Base-by-base conservation (phyloP, 2,329 filamentous ascomycete species). In the Elsinoe ampelina region DNA sequence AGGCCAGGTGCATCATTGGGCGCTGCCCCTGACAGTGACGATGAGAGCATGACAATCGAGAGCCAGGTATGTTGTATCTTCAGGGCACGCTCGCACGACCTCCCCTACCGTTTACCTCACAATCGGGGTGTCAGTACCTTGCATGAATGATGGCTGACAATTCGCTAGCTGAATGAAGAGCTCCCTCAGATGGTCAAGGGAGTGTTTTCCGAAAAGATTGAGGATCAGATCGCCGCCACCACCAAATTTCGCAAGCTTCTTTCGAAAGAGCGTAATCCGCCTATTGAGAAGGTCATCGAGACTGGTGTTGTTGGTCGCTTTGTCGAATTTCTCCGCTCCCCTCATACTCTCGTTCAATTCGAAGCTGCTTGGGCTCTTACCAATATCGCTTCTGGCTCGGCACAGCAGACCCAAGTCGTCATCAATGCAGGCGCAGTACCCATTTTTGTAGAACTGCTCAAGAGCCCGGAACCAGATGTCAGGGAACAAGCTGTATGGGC, bases 261-360 rank as follows among this genome's bases (percentile, higher is more conserved):
- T 26, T 96, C 90, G 64, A 98, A 98, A 78, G 93, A 98, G 79
- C 89, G 93, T 70, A 98, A 98, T 78, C 93, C 93, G 47, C 93
- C 93, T 45, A 98, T 98, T 71, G 93, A 98, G 78, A 90, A 95
- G 71, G 93, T 98, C 65, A 98, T 98, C 75, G 95, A 97, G 81
- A 97, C 93, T 59, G 93, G 93, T 68, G 93, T 98, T 62, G 93
- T 98, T 64, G 86, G 84, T 78, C 87, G 93, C 70, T 98, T 98
- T 69, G 93, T 98, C 74, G 90, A 96, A 74, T 98, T 98, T 75
- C 85, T 98, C 60, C 88, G 89, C 71, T 98, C 93, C 57, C 93
- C 93, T 62, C 93, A 98, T 75, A 97, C 93, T 34, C 82, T 98
- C 50, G 93, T 98, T 57, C 93, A 98, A 75, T 98, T 98, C 71